phyloP scores from a whole-genome alignment of 352 stramenopile genomes.

The Pythium rhizo-oryzae region DNA sequence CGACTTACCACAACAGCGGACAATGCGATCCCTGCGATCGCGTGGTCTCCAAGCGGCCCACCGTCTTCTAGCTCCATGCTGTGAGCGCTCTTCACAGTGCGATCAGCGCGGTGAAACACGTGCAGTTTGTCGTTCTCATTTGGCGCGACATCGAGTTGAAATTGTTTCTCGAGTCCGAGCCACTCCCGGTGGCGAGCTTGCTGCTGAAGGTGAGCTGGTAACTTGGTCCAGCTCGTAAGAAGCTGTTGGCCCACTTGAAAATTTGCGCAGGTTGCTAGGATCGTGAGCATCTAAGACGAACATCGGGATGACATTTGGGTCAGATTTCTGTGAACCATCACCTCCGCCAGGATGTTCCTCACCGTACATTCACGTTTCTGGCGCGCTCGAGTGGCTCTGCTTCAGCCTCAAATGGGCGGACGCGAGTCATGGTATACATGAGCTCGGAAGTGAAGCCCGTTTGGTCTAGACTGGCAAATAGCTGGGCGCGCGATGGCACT shows the following conservation, averaged over 20 bases:
- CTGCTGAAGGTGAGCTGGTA: slow-evolving; percentile 21
- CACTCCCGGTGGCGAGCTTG: slow-evolving; percentile 11
- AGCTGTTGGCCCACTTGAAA: slow-evolving; percentile 7
- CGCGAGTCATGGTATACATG: slow-evolving; percentile 44
- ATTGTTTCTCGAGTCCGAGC: slow-evolving; percentile 10
- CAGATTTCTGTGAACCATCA: not conserved
- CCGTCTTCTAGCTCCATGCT: slow-evolving; percentile 20
- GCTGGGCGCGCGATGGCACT: slow-evolving; percentile 33
- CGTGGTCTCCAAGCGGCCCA: slow-evolving; percentile 18
- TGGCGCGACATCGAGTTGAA: not conserved
- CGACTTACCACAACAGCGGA: slow-evolving; percentile 18
- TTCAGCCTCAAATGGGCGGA: slow-evolving; percentile 32
- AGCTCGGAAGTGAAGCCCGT: slow-evolving; percentile 32
- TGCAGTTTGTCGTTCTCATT: slow-evolving; percentile 20
- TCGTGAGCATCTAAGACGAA: slow-evolving; percentile 3
- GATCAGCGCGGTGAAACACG: slow-evolving; percentile 2
- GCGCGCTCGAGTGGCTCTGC: not conserved
- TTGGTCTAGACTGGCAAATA: slow-evolving; percentile 38
- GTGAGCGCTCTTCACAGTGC: not conserved
- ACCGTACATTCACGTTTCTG: slow-evolving; percentile 2
- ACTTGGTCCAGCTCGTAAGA: slow-evolving; percentile 8
- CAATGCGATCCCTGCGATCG: not conserved
- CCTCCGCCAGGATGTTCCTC: not conserved
- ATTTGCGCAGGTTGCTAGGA: slow-evolving; percentile 1
- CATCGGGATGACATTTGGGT: not conserved